These are phyloP conservation scores for Russula compacta DNA, from an alignment of 768 basidiomycete species.

Conservation along the genomic window DNA sequence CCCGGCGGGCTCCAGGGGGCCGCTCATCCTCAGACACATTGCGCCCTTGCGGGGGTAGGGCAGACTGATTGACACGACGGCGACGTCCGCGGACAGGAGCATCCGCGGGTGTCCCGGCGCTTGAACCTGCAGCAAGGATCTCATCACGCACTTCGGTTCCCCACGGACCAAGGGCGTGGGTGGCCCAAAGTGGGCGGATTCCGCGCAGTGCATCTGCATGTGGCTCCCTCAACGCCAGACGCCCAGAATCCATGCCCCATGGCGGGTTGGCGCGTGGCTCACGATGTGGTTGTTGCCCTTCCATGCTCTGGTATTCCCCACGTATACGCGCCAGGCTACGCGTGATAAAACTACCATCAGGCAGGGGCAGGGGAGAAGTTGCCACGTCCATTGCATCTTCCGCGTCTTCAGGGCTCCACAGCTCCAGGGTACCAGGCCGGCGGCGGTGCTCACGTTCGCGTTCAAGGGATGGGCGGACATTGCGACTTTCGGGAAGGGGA, in stretches of 20 bases:
- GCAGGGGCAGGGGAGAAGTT: background rate
- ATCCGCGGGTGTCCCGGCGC: background rate
- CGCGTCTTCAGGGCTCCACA: conserved; percentile 5
- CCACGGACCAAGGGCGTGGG: conserved; percentile 4
- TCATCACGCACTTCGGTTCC: conserved; percentile 3
- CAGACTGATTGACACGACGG: conserved; percentile 12
- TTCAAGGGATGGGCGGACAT: conserved; percentile 1
- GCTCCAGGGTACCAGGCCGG: background rate
- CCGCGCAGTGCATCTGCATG: conserved; percentile 12
- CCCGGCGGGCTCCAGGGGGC: conserved; percentile 2
- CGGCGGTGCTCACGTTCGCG: conserved; percentile 6
- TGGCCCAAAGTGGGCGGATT: conserved; percentile 10
- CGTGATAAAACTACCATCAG: background rate
- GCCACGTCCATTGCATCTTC: conserved; percentile 4
- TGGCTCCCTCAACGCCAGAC: conserved; percentile 5
- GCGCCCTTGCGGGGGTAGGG: conserved; percentile 8
- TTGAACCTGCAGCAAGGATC: background rate
- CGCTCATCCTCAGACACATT: conserved; percentile 15
- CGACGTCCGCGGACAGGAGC: conserved; percentile 4
- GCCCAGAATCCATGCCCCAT: conserved; percentile 2
- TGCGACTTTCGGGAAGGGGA: background rate
- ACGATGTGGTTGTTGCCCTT: conserved; percentile 3
- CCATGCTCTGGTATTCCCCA: conserved; percentile 1
- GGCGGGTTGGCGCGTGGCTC: background rate
- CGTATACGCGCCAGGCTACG: conserved; percentile 8